Percentiles rank a stretch among this genome's conserved stretches.
These are phyloP conservation scores for button mushroom (Agaricus bisporus) DNA, from an alignment of 768 basidiomycete genomes.

Conservation along the genomic window DNA sequence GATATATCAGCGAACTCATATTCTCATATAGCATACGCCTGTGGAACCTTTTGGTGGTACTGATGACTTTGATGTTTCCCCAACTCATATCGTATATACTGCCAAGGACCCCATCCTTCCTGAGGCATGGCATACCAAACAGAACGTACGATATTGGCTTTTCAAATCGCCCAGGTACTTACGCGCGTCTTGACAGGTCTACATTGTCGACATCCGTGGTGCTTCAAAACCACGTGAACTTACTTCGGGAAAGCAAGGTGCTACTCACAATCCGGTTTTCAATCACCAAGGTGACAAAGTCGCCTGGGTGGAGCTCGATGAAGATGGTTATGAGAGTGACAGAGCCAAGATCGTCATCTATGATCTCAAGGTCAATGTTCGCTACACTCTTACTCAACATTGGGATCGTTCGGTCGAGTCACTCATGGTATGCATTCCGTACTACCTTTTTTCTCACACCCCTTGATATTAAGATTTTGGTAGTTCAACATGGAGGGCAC, in stretches of 20 bases:
- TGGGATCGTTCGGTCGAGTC: constrained; percentile 82
- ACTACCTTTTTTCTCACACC: not conserved
- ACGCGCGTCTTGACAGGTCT: constrained; percentile 41
- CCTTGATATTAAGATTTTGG: constrained; percentile 7
- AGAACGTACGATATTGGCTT: constrained; percentile 47
- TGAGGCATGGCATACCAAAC: constrained; percentile 83
- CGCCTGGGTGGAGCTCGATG: constrained; percentile 83
- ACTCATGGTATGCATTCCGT: constrained; percentile 41
- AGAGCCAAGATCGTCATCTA: constrained; percentile 76
- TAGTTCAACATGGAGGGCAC: constrained; percentile 73
- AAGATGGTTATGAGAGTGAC: constrained; percentile 90
- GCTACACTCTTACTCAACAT: constrained; percentile 67
- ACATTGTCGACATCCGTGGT: constrained; percentile 56
- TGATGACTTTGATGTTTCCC: constrained; percentile 74
- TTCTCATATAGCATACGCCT: constrained; percentile 47
- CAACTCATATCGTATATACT: constrained; percentile 70
- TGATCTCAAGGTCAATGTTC: constrained; percentile 60
- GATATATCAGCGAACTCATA: not conserved
- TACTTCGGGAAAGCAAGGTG: constrained; percentile 82
- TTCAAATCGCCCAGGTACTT: not conserved
- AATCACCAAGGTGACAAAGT: constrained; percentile 60
- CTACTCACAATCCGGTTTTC: constrained; percentile 69
- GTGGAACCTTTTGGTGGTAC: constrained; percentile 86
- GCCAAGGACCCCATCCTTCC: constrained; percentile 78
- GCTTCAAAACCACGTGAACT: constrained; percentile 51